Evolutionary conservation across 1,284 basidiomycete species (phyloP).

Genomic region (Marasmius oreades): DNA sequence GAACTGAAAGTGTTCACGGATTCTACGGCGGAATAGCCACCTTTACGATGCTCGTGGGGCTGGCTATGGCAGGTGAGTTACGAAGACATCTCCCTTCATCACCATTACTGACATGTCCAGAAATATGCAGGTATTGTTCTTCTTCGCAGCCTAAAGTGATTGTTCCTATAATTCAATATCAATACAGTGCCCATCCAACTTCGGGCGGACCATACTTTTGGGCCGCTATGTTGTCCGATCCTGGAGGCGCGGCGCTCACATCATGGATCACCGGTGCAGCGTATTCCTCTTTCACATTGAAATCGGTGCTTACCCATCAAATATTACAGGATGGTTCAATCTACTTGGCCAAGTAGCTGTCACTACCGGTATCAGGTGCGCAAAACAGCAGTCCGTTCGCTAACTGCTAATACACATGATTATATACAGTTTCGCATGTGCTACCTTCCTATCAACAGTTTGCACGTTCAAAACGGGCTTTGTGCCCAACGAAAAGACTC

Average conservation of each 20-base stretch:
- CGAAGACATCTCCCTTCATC: background rate
- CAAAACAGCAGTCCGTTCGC: no score
- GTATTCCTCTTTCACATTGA: background rate
- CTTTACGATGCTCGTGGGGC: constrained; percentile 63
- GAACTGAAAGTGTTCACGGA: background rate
- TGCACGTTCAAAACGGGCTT: constrained; percentile 57
- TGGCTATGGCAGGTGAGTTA: constrained; percentile 62
- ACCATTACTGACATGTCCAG: constrained; percentile 29
- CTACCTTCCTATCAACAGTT: constrained; percentile 64
- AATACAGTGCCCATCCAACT: constrained; percentile 60
- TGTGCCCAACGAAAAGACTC: constrained; percentile 51
- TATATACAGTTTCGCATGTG: constrained; percentile 56
- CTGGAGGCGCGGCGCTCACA: constrained; percentile 52
- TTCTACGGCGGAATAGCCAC: constrained; percentile 35
- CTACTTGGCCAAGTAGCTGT: constrained; percentile 73
- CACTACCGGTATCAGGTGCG: constrained; percentile 67
- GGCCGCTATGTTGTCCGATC: constrained; percentile 67
- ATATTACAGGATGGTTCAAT: constrained; percentile 60
- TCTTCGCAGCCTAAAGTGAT: background rate
- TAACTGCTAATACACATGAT: background rate
- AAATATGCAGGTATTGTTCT: constrained; percentile 57
- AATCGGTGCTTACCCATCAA: background rate
- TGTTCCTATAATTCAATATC: background rate
- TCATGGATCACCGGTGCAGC: constrained; percentile 59
- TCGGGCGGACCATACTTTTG: constrained; percentile 75